phyloP scores from a whole-genome alignment of 208 protist genomes.

The Willaertia magna region DNA sequence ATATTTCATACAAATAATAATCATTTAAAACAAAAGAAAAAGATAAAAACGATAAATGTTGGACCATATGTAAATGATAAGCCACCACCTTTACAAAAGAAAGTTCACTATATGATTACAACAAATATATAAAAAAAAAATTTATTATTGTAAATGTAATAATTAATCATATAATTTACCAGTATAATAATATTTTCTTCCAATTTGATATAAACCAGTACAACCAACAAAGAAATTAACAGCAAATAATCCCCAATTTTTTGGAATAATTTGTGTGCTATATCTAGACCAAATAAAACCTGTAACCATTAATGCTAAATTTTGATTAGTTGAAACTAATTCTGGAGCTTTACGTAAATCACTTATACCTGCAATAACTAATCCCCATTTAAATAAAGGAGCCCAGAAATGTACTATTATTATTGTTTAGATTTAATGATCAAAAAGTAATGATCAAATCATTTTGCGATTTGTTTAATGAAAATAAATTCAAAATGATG shows the following conservation, averaged over 20 bases:
- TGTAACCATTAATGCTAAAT: not conserved
- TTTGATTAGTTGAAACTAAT: conserved; percentile 1
- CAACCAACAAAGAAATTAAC: conserved; percentile 19
- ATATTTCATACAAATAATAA: too few relatives aligned
- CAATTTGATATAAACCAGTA: conserved; percentile 12
- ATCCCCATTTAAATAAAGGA: not conserved
- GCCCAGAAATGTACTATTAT: not conserved
- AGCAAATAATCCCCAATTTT: conserved; percentile 14
- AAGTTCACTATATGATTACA: too few relatives aligned
- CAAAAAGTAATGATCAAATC: too few relatives aligned
- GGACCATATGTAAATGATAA: too few relatives aligned
- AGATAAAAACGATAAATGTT: too few relatives aligned
- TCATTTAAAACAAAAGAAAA: too few relatives aligned
- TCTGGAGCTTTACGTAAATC: not conserved
- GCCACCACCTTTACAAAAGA: too few relatives aligned
- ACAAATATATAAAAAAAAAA: too few relatives aligned
- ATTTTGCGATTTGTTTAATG: not conserved
- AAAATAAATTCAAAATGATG: not conserved
- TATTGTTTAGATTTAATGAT: too few relatives aligned
- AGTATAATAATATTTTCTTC: not conserved
- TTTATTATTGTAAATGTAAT: too few relatives aligned
- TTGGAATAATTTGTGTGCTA: conserved; percentile 13
- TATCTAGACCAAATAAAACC: conserved; percentile 15
- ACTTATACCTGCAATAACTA: not conserved
- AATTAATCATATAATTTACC: not conserved